Evolutionary conservation across 2,329 filamentous ascomycete genomes (phyloP).

Genomic region (Zymoseptoria ardabiliae): DNA sequence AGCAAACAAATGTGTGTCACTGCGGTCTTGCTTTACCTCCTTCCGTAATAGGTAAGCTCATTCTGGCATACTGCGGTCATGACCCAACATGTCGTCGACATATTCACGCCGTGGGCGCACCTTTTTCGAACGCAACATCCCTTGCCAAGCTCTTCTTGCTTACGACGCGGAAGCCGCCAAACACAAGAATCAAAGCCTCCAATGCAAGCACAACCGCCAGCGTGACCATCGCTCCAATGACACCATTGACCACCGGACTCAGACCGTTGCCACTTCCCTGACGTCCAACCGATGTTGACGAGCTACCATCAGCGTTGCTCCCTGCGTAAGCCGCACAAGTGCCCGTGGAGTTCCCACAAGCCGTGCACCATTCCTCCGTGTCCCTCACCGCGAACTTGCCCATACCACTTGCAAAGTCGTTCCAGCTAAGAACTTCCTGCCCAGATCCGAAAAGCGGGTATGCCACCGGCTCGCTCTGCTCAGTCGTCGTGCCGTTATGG

Average conservation of each 20-base stretch:
- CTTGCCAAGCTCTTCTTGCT: slow-evolving; percentile 43
- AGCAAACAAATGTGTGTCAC: no score
- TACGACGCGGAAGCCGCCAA: slow-evolving; percentile 52
- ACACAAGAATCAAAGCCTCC: slow-evolving; percentile 46
- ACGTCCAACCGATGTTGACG: slow-evolving; percentile 11
- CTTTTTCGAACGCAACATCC: not conserved
- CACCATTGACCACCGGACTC: slow-evolving; percentile 66
- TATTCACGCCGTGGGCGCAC: no score
- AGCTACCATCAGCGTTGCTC: slow-evolving; percentile 19
- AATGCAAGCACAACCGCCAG: slow-evolving; percentile 55
- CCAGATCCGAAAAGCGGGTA: slow-evolving; percentile 57
- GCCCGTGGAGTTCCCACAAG: slow-evolving; percentile 66
- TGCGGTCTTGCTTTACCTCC: no score
- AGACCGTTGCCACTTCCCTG: slow-evolving; percentile 40
- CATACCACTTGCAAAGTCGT: slow-evolving; percentile 58
- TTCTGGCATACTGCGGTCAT: no score
- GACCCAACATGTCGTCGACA: no score
- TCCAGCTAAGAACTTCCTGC: slow-evolving; percentile 56
- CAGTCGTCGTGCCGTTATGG: slow-evolving; percentile 52
- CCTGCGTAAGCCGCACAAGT: slow-evolving; percentile 49
- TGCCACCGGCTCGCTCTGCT: slow-evolving; percentile 38
- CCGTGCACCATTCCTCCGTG: slow-evolving; percentile 62
- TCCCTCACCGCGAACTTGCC: slow-evolving; percentile 58
- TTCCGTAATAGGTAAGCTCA: no score
- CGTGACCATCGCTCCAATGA: slow-evolving; percentile 67